These are phyloP conservation scores for Aspergillus intermedius DNA, from an alignment of 2,329 filamentous ascomycete species.

Conservation along the genomic window DNA sequence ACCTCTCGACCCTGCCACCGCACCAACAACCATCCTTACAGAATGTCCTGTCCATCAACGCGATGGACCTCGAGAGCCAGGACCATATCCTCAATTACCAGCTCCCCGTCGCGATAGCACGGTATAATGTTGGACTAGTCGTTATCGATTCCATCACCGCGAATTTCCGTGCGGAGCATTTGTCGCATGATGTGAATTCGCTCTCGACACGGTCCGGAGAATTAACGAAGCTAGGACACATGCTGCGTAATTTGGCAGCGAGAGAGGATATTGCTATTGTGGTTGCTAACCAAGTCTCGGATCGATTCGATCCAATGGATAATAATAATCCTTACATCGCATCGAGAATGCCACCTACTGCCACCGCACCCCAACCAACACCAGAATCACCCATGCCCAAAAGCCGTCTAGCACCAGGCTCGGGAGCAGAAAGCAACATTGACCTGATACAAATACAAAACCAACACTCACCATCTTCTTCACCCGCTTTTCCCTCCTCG, in stretches of 20 bases:
- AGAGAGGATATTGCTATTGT: constrained; percentile 74
- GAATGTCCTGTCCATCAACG: constrained; percentile 70
- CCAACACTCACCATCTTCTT: constrained; percentile 15
- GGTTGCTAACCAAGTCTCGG: constrained; percentile 90
- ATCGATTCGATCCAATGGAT: constrained; percentile 58
- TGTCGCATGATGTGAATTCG: constrained; percentile 34
- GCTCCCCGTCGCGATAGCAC: constrained; percentile 73
- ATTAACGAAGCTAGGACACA: constrained; percentile 65
- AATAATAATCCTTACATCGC: too few species aligned
- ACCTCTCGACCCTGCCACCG: constrained; percentile 44
- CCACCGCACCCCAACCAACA: neutral
- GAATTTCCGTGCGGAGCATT: constrained; percentile 83
- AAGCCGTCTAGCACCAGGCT: constrained; percentile 1
- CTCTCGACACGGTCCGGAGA: constrained; percentile 72
- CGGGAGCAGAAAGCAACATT: constrained; percentile 5
- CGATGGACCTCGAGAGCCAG: constrained; percentile 86
- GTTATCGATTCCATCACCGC: constrained; percentile 89
- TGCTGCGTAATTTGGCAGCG: constrained; percentile 69
- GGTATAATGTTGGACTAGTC: constrained; percentile 71
- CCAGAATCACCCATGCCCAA: constrained; percentile 12
- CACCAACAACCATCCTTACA: constrained; percentile 59
- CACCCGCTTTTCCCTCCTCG: constrained; percentile 23
- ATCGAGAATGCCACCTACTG: neutral
- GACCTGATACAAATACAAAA: constrained; percentile 5
- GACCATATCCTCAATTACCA: constrained; percentile 93